Evolutionary conservation across 2,329 filamentous ascomycete species (phyloP).

Genomic region (Alternaria burnsii): DNA sequence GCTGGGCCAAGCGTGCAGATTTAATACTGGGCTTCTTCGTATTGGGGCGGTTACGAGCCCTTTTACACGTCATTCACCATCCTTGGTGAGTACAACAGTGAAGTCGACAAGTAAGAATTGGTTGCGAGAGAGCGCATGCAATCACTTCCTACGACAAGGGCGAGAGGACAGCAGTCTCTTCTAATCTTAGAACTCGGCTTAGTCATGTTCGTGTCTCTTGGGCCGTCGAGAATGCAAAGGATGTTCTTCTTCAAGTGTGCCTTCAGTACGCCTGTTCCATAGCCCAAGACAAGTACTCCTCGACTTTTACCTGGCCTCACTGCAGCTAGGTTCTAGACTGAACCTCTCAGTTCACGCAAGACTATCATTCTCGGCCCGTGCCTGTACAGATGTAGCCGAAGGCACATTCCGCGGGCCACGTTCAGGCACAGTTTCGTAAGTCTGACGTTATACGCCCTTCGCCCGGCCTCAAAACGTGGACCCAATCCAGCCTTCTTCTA

Average conservation of each 20-base stretch:
- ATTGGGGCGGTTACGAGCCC: background rate
- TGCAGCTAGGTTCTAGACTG: background rate
- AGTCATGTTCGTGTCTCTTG: background rate
- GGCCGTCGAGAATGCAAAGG: background rate
- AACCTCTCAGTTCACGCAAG: background rate
- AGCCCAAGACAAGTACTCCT: background rate
- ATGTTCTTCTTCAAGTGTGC: background rate
- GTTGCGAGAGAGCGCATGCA: background rate
- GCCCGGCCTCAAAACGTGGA: no score
- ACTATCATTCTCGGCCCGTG: background rate
- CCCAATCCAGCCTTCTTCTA: background rate
- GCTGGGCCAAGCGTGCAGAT: background rate
- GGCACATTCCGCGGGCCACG: background rate
- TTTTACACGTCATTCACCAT: background rate
- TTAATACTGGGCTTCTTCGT: background rate
- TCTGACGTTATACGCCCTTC: background rate
- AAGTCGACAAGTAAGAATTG: background rate
- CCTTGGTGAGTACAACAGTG: background rate
- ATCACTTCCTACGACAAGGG: background rate
- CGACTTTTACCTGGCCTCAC: background rate
- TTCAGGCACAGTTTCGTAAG: background rate
- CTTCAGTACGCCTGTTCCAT: background rate
- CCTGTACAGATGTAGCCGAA: slow-evolving; percentile 1
- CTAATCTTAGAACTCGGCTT: background rate
- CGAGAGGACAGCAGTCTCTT: background rate